These are phyloP conservation scores for Exserohilum rostratum DNA, from an alignment of 2,329 filamentous ascomycete genomes.

Conservation along the genomic window DNA sequence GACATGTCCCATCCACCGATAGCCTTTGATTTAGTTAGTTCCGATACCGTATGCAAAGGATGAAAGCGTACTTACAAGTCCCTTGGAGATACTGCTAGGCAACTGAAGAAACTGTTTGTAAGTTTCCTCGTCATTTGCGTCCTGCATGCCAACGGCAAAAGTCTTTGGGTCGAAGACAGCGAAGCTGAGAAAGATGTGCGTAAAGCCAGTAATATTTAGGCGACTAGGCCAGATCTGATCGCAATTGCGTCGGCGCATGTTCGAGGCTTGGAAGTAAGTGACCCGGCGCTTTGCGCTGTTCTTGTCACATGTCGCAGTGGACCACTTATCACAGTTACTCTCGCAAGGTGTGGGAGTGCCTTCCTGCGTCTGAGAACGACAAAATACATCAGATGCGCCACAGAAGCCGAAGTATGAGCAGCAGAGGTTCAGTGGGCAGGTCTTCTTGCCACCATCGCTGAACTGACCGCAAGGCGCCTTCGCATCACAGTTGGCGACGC, in stretches of 20 bases:
- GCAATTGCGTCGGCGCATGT: constrained; percentile 26
- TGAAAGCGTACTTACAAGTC: constrained; percentile 11
- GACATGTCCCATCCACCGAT: constrained; percentile 52
- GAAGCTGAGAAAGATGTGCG: constrained; percentile 48
- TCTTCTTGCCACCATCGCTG: constrained; percentile 10
- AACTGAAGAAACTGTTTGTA: constrained; percentile 27
- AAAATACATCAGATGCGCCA: constrained; percentile 38
- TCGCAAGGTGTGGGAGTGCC: background rate
- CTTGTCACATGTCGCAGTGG: background rate
- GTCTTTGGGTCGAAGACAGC: constrained; percentile 49
- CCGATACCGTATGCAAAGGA: no score
- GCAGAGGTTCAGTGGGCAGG: constrained; percentile 24
- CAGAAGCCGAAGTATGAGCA: constrained; percentile 49
- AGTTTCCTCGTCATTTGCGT: constrained; percentile 21
- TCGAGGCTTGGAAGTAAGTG: constrained; percentile 32
- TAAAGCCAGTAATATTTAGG: constrained; percentile 31
- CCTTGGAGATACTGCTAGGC: constrained; percentile 19
- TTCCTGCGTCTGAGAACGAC: constrained; percentile 3
- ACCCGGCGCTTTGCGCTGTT: constrained; percentile 3
- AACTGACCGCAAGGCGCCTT: constrained; percentile 47
- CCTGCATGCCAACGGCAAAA: constrained; percentile 29
- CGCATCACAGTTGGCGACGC: constrained; percentile 47
- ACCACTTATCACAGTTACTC: background rate
- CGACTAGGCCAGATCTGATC: constrained; percentile 26
- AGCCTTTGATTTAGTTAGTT: constrained; percentile 10